Conservation (phyloP, 1,139 yeast genomes). For the Pichia sp. region DNA sequence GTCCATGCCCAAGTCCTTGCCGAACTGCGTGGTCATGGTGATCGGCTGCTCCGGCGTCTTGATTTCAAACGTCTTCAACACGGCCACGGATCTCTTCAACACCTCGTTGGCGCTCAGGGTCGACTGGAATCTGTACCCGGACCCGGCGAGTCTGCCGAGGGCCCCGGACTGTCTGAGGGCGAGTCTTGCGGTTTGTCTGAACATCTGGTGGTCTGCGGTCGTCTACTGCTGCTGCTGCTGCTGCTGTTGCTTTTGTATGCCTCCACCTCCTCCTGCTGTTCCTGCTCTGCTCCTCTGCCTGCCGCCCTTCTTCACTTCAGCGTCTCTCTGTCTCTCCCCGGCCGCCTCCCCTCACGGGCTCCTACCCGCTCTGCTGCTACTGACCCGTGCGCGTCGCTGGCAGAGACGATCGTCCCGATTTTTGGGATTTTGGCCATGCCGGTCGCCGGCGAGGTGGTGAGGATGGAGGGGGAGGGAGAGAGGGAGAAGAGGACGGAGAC, state of each 20-base stretch:
- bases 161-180: constrained; percentile 9
- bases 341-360: not conserved
- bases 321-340: not conserved
- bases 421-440: not conserved
- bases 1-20: constrained; percentile 58
- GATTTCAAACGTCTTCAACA: constrained; percentile 33
- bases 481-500: too few relatives aligned
- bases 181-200: constrained; percentile 30
- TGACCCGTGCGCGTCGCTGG: not conserved
- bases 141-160: not conserved
- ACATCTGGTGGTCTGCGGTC: constrained; percentile 29
- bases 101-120: constrained; percentile 32
- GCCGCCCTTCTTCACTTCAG: not conserved
- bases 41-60: constrained; percentile 29
- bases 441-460: not conserved
- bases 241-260: too few relatives aligned
- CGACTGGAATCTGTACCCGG: constrained; percentile 23
- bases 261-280: too few relatives aligned
- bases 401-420: constrained; percentile 1
- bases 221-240: too few relatives aligned
- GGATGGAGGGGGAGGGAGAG: not conserved
- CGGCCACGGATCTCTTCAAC: constrained; percentile 33
- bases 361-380: too few relatives aligned
- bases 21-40: constrained; percentile 46
- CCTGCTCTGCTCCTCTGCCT: too few relatives aligned